Conservation (phyloP, 352 stramenopile genomes). For the Pilasporangium apinafurcum region DNA sequence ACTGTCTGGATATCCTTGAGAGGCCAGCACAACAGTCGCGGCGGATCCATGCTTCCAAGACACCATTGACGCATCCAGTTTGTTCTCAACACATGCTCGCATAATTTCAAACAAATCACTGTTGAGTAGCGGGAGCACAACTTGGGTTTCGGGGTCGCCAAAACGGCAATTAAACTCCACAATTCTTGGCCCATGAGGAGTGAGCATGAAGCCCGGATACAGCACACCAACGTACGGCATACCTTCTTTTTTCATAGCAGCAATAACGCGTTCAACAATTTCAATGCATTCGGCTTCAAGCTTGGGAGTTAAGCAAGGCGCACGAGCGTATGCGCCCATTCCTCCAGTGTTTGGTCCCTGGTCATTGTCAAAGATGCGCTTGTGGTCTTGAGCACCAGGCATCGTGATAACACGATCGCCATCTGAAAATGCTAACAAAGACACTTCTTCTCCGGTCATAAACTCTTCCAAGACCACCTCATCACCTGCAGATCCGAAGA, state of each 20-base stretch:
- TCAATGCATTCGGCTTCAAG: conserved; percentile 91
- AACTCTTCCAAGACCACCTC: conserved; percentile 99
- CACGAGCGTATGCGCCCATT: conserved; percentile 98
- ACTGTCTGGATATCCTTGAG: conserved; percentile 95
- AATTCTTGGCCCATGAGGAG: conserved; percentile 87
- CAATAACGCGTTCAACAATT: conserved; percentile 73
- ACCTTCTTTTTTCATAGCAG: conserved; percentile 89
- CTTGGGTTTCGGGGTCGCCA: conserved; percentile 98
- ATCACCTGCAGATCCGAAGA: conserved; percentile 94
- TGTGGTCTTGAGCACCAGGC: conserved; percentile 98
- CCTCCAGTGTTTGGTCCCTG: conserved; percentile 97
- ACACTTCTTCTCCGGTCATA: conserved; percentile 97
- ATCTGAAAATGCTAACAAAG: conserved; percentile 97
- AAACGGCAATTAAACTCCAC: conserved; percentile 99
- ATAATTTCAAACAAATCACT: conserved; percentile 98
- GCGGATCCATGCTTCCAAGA: conserved; percentile 87
- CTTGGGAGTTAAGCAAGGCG: conserved; percentile 92
- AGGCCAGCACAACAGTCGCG: conserved; percentile 96
- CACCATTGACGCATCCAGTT: conserved; percentile 84
- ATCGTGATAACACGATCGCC: conserved; percentile 94
- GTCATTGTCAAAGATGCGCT: conserved; percentile 97
- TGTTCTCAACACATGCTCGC: conserved; percentile 92
- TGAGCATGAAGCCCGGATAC: conserved; percentile 99
- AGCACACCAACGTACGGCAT: conserved; percentile 98
- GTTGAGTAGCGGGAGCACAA: conserved; percentile 96